These are phyloP conservation scores for Haemoproteus tartakovskyi DNA, from an alignment of 169 alveolate genomes.

Conservation along the genomic window DNA sequence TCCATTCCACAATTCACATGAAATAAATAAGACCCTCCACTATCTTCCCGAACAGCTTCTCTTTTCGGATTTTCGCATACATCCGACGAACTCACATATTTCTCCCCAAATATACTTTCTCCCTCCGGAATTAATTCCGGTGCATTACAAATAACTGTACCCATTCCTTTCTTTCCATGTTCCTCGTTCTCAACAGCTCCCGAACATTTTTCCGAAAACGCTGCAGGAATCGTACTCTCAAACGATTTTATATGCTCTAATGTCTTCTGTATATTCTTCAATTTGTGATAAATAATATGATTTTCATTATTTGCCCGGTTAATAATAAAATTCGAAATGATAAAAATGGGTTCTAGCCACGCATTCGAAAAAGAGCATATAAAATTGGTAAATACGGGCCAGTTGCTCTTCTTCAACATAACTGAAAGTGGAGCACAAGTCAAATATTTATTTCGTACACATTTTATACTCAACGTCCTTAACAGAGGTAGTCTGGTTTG, in stretches of 20 bases:
- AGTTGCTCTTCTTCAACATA: slow-evolving; percentile 70
- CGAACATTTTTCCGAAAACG: too few relatives aligned
- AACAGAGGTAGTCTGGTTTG: slow-evolving; percentile 82
- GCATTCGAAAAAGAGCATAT: slow-evolving; percentile 82
- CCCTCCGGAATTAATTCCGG: too few relatives aligned
- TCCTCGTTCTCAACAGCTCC: slow-evolving; percentile 3
- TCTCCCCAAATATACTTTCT: too few relatives aligned
- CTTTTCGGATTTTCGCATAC: too few relatives aligned
- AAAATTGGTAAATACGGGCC: slow-evolving; percentile 83
- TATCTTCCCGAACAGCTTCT: slow-evolving; percentile 14
- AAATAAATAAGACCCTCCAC: too few relatives aligned
- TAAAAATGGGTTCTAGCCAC: slow-evolving; percentile 82
- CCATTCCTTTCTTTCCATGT: too few relatives aligned
- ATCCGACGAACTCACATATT: too few relatives aligned
- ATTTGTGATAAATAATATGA: slow-evolving; percentile 62
- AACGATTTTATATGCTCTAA: slow-evolving; percentile 67
- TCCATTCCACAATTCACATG: slow-evolving; percentile 11
- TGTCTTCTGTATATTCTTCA: slow-evolving; percentile 65
- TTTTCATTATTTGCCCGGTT: slow-evolving; percentile 70
- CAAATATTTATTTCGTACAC: slow-evolving; percentile 81
- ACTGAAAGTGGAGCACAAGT: slow-evolving; percentile 79
- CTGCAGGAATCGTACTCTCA: neutral
- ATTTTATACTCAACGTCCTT: slow-evolving; percentile 78
- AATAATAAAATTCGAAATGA: slow-evolving; percentile 76
- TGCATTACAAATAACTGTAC: too few relatives aligned